phyloP scores from a whole-genome alignment of 1,284 basidiomycete species.

The Sphaerobolus stellatus region DNA sequence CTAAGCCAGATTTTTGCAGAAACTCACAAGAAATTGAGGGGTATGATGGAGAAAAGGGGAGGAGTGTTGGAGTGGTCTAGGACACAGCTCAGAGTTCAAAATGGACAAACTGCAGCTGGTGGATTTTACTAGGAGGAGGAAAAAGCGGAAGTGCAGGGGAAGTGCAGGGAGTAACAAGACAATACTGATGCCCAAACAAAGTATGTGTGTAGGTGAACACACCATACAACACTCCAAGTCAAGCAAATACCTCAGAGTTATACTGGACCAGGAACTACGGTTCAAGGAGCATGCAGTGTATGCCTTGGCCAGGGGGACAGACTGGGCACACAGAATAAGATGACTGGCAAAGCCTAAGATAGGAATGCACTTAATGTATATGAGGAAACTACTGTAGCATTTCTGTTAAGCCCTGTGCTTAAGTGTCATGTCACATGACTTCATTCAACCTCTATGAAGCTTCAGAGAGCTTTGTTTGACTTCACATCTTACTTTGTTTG shows the following conservation, averaged over 20 bases:
- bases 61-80: slow-evolving; percentile 26
- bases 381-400: too few relatives aligned
- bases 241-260: slow-evolving; percentile 4
- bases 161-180: too few relatives aligned
- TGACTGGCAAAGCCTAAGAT: not conserved
- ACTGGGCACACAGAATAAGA: not conserved
- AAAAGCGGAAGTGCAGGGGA: too few relatives aligned
- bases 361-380: not conserved
- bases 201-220: too few relatives aligned
- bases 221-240: too few relatives aligned
- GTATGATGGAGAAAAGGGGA: slow-evolving; percentile 19
- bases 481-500: too few relatives aligned
- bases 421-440: too few relatives aligned
- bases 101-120: slow-evolving; percentile 24
- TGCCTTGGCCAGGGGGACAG: not conserved
- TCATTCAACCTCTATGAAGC: too few relatives aligned
- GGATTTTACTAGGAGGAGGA: slow-evolving; percentile 17
- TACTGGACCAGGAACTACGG: not conserved
- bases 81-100: slow-evolving; percentile 25
- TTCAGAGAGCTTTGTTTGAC: too few relatives aligned
- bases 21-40: slow-evolving; percentile 16
- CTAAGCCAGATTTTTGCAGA: too few relatives aligned
- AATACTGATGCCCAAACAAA: too few relatives aligned
- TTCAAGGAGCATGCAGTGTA: slow-evolving; percentile 5
- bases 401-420: too few relatives aligned